Evolutionary conservation across 192 early-diverging fungal species (phyloP), one percentile per base, ranked within the genome.

Genomic region (Umbelopsis sp.): DNA sequence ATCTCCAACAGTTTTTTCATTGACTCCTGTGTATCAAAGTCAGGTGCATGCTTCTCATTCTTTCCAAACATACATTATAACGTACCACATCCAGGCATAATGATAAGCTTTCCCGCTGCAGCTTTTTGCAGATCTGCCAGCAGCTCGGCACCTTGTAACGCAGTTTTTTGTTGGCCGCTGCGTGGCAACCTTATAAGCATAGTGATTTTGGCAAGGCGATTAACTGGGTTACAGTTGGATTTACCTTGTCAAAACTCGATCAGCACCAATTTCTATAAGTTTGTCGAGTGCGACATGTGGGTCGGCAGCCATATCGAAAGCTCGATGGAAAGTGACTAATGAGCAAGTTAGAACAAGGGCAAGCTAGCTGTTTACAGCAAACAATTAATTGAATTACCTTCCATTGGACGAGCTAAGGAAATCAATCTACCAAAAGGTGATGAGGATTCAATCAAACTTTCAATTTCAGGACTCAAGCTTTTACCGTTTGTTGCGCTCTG

Each of bases 281-380:
- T 86, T 85, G 35, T 86, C 81, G 27, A 90, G 75, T 3, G 89
- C 83, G 49, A 82, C 69, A 33, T 80, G 74, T 12, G 89, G 86
- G 55, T 91, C 85, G 25, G 75, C 74, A 6, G 83, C 74, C 74
- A 90, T 78, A 58, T 91, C 90, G 69, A 91, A 91, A 3, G 90
- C 90, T 41, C 90, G 75, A 69, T 91, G 90, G 55, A 90, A 91
- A 10, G 89, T 90, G 2, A 91, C 89, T 78, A 47, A n/a, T 41
- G 10, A 41, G 10, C 37, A 41, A 4, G 6, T 41, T 41, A 41
- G 10, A 41, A 41, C 6, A 41, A 41, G 7, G 7, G 37, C 37
- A 41, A 1, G 37, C 2, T 6, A 41, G 37, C 5, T 41, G 10
- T 10, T 41, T 10, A 41, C 5, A 41, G 37, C 18, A 13, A 11